Evolutionary conservation across 106 monocot genomes (phyloP).

Genomic region (Triglochin maritima): DNA sequence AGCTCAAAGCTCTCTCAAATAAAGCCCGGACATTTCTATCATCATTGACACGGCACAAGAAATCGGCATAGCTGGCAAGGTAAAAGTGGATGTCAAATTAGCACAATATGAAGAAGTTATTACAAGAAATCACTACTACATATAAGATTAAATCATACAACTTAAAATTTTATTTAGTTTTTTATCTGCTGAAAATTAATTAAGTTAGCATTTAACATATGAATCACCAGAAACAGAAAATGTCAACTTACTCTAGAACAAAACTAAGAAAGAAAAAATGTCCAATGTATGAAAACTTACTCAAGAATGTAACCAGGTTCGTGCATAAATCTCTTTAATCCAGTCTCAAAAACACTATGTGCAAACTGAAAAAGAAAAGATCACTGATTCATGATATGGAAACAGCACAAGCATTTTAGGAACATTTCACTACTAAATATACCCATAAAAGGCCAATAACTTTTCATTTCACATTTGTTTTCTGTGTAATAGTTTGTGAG

Average conservation of each 20-base stretch:
- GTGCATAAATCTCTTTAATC: conserved; percentile 85
- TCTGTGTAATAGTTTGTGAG: too few species aligned
- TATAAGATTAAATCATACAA: too few species aligned
- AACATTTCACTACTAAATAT: neutral
- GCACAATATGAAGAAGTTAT: too few species aligned
- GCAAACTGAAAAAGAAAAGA: conserved; percentile 50
- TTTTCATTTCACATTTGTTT: too few species aligned
- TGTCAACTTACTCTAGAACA: neutral
- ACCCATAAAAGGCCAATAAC: neutral
- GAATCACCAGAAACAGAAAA: neutral
- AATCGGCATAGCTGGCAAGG: conserved; percentile 79
- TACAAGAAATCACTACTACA: too few species aligned
- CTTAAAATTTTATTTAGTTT: too few species aligned
- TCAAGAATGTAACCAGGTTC: conserved; percentile 94
- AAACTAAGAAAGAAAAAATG: neutral
- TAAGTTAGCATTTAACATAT: too few species aligned
- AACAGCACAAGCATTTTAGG: neutral
- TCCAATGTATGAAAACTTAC: conserved; percentile 28
- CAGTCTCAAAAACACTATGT: conserved; percentile 89
- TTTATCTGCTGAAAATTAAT: too few species aligned
- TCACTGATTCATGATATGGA: neutral
- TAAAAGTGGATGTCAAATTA: too few species aligned
- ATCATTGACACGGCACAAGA: conserved; percentile 91
- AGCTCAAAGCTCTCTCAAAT: conserved; percentile 90
- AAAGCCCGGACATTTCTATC: conserved; percentile 96